Conservation (phyloP, 768 basidiomycete species). For the Austroboletus festivus region DNA sequence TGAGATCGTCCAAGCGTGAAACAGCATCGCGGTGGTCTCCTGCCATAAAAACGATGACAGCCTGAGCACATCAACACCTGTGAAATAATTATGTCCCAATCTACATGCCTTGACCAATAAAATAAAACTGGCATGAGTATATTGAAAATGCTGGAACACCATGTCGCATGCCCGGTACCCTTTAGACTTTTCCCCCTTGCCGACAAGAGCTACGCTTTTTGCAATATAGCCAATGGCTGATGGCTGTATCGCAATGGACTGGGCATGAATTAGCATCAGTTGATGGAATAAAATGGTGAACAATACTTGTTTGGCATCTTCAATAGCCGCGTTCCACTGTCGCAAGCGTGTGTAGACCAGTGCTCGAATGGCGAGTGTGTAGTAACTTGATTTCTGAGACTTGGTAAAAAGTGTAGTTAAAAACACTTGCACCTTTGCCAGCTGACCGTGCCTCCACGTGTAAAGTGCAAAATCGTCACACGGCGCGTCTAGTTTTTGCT, state of each 20-base stretch:
- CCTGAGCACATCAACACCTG: neutral
- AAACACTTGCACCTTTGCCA: neutral
- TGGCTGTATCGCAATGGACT: slow-evolving; percentile 3
- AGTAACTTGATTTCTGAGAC: neutral
- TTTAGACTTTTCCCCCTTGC: neutral
- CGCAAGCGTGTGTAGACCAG: slow-evolving; percentile 3
- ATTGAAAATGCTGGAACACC: neutral
- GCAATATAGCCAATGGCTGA: slow-evolving; percentile 7
- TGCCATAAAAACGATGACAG: slow-evolving; percentile 2
- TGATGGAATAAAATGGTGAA: neutral
- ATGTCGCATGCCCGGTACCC: slow-evolving; percentile 5
- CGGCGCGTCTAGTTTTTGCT: neutral
- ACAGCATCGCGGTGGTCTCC: slow-evolving; percentile 1
- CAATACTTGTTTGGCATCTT: slow-evolving; percentile 6
- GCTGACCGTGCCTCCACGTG: neutral
- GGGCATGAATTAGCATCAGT: neutral
- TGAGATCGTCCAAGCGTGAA: slow-evolving; percentile 1
- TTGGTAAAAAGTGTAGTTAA: neutral
- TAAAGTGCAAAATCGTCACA: neutral
- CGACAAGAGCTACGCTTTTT: neutral
- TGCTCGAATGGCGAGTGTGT: slow-evolving; percentile 2
- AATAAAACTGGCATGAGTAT: neutral
- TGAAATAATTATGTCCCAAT: too few relatives aligned
- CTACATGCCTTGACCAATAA: slow-evolving; percentile 7
- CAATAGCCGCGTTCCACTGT: slow-evolving; percentile 3